phyloP scores from a whole-genome alignment of 2,329 filamentous ascomycete species.

The Nannizzia gypsea region DNA sequence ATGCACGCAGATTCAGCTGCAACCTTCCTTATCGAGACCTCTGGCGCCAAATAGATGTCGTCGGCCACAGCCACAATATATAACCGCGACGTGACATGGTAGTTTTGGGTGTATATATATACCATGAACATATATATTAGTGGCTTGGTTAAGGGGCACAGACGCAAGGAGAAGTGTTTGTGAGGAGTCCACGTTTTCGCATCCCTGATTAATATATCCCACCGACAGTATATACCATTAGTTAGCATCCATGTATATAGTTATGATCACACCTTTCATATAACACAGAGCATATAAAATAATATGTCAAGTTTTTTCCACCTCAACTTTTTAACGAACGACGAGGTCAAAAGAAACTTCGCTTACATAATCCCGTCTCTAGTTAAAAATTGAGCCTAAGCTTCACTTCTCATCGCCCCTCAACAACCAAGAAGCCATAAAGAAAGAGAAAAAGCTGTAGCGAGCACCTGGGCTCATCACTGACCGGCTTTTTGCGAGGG shows the following conservation, averaged over 20 bases:
- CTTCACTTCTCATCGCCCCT: not conserved
- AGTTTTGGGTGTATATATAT: not conserved
- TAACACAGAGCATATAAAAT: too few species aligned
- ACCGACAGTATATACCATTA: not conserved
- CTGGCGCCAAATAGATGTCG: conserved; percentile 12
- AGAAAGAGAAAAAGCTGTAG: not conserved
- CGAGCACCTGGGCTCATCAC: not conserved
- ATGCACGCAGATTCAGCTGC: conserved; percentile 28
- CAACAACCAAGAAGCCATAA: not conserved
- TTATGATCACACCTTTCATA: not conserved
- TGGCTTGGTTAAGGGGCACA: not conserved
- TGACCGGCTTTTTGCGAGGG: not conserved
- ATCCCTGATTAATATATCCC: not conserved
- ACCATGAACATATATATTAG: not conserved
- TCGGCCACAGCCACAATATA: not conserved
- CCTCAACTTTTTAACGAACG: not conserved
- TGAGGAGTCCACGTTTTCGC: not conserved
- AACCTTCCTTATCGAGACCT: conserved; percentile 24
- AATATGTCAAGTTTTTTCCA: not conserved
- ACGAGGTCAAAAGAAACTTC: not conserved
- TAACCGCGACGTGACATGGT: not conserved
- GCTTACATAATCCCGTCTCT: not conserved
- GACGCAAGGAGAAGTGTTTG: not conserved
- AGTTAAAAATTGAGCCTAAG: not conserved
- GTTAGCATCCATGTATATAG: not conserved